Conservation (phyloP, 805 yeast species). For the Saccharomycopsis schoenii region DNA sequence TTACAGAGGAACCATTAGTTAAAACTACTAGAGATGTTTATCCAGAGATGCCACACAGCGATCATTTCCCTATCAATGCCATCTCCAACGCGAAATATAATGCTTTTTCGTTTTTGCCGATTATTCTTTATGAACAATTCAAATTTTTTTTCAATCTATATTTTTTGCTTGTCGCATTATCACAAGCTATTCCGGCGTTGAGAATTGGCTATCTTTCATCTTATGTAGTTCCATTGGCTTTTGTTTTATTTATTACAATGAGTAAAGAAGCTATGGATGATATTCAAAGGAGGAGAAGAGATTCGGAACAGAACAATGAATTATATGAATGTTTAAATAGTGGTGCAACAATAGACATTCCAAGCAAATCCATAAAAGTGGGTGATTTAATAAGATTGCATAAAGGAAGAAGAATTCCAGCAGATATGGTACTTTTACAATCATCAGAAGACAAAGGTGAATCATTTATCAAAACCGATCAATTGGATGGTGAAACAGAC, state of each 20-base stretch:
- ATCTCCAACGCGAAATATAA: constrained; percentile 92
- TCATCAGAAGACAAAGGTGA: constrained; percentile 80
- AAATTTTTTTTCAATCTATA: constrained; percentile 92
- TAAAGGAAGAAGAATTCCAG: constrained; percentile 85
- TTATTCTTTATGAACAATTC: constrained; percentile 89
- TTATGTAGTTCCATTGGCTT: constrained; percentile 87
- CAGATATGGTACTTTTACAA: constrained; percentile 79
- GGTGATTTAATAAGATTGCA: constrained; percentile 77
- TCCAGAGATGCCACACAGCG: constrained; percentile 32
- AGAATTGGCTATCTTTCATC: constrained; percentile 91
- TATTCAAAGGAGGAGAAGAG: constrained; percentile 81
- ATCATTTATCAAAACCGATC: constrained; percentile 91
- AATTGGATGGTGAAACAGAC: constrained; percentile 97
- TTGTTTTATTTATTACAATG: constrained; percentile 90
- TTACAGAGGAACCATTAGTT: background rate
- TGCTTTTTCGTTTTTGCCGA: constrained; percentile 78
- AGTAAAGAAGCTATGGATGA: constrained; percentile 93
- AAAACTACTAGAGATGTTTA: constrained; percentile 28
- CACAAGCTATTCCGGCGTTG: constrained; percentile 82
- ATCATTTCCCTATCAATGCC: constrained; percentile 54
- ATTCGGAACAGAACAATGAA: constrained; percentile 80
- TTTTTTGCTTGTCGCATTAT: constrained; percentile 84
- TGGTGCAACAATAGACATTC: constrained; percentile 23
- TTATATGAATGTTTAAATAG: constrained; percentile 57
- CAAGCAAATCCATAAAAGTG: constrained; percentile 57